Evolutionary conservation across 345 rosid species (phyloP).

Genomic region (Eucalyptus sp.): DNA sequence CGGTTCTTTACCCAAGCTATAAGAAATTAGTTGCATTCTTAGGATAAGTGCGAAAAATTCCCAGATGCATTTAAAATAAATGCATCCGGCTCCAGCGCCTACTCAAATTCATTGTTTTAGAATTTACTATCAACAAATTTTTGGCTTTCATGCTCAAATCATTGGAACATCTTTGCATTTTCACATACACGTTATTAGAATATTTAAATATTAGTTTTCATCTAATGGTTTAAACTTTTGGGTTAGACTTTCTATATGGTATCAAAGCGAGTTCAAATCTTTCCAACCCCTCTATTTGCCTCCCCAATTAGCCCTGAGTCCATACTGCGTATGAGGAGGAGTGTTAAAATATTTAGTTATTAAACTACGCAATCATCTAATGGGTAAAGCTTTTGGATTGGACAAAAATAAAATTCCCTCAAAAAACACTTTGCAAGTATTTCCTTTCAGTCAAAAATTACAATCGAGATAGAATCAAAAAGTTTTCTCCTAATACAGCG

Average conservation of each 20-base stretch:
- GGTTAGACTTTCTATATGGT: background rate
- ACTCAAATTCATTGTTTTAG: background rate
- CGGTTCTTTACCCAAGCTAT: background rate
- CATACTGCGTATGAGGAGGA: background rate
- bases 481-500: background rate
- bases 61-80: background rate
- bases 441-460: background rate
- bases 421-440: background rate
- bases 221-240: fast-evolving
- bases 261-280: background rate
- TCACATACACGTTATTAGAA: too few relatives aligned
- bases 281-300: background rate
- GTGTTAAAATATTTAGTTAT: background rate
- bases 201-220: background rate
- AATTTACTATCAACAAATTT: background rate
- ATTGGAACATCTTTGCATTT: background rate
- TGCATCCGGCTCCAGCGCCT: background rate
- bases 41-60: fast-evolving
- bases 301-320: background rate
- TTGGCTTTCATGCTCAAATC: background rate
- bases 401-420: background rate
- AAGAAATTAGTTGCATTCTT: background rate
- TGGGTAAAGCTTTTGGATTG: background rate
- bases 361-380: background rate
- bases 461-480: background rate